Base-by-base conservation (phyloP, 1,139 yeast species). In the Hyphopichia buzzinii region DNA sequence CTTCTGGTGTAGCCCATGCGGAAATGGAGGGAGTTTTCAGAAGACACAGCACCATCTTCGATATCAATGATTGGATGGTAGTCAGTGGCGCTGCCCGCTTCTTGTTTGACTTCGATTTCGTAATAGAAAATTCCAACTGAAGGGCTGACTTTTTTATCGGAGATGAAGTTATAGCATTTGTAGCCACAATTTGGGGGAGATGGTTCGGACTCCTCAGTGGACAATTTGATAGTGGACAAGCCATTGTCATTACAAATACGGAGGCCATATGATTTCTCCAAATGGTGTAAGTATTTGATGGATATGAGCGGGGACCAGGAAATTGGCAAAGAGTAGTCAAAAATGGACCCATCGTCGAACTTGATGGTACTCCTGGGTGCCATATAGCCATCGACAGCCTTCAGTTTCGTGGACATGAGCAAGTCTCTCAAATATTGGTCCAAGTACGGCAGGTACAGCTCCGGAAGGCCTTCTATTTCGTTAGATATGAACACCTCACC, bases 241-340 rank as follows among this genome's bases (percentile, higher is more conserved):
- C 75, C 75, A 17, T 44, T 39, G 8, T 53, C 52, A 27, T 57
- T 51, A 13, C 44, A 49, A 3, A 63, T 51, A 8, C 48, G 43
- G 34, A 68, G 44, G 24, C 57, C 55, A 16, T 58, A 49, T 4
- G 44, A 45, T 2, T 49, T 48, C 19, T 52, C 53, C 32, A 64
- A 47, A 25, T 48, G 48, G 15, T 44, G 44, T 28, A 59, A 47
- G 37, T 55, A 48, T 17, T 50, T 47, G 17, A 46, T 52, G 2
- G 64, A 56, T 6, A 64, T 53, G 14, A 71, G 46, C 1, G 74
- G 72, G 2, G 59, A 48, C 77, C 77, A 71, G 6, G 65, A 54
- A 30, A 63, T 48, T 0, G 77, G 77, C 16, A 71, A 54, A 0
- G 64, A 56, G 38, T 66, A 64, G 15, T 58, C 50, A 31, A 64